Evolutionary conservation across 1,284 basidiomycete species (phyloP).

Genomic region (Ustilago lituana): DNA sequence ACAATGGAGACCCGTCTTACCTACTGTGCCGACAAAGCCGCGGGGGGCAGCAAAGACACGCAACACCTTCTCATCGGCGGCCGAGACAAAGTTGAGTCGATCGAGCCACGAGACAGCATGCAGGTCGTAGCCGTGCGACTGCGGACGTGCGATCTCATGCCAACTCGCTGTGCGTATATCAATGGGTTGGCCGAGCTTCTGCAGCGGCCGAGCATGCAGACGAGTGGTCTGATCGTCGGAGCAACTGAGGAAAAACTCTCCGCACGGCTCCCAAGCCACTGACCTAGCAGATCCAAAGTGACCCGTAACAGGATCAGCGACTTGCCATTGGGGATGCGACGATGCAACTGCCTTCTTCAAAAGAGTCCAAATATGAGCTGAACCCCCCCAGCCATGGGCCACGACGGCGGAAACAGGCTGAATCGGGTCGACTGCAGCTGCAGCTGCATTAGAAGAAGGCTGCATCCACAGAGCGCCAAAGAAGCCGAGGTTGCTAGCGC

Average conservation of each 20-base stretch:
- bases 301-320: conserved; percentile 45
- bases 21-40: conserved; percentile 55
- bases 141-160: conserved; percentile 66
- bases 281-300: conserved; percentile 56
- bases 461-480: conserved; percentile 61
- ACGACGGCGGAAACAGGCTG: conserved; percentile 38
- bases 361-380: conserved; percentile 56
- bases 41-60: conserved; percentile 62
- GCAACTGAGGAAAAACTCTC: conserved; percentile 57
- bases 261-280: conserved; percentile 60
- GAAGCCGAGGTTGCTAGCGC: conserved; percentile 60
- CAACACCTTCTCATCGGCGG: conserved; percentile 66
- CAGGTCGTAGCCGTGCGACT: conserved; percentile 65
- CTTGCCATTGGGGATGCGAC: conserved; percentile 25
- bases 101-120: conserved; percentile 59
- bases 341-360: neutral
- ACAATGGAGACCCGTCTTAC: conserved; percentile 32
- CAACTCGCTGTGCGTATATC: conserved; percentile 32
- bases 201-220: conserved; percentile 48
- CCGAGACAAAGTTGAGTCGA: conserved; percentile 60
- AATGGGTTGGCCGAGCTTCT: conserved; percentile 12
- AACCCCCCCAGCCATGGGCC: conserved; percentile 64
- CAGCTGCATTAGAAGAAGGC: conserved; percentile 14
- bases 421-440: neutral
- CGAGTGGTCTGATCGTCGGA: conserved; percentile 63